Evolutionary conservation across 257 asterid species (phyloP).

Genomic region (Solanum sejunctum): DNA sequence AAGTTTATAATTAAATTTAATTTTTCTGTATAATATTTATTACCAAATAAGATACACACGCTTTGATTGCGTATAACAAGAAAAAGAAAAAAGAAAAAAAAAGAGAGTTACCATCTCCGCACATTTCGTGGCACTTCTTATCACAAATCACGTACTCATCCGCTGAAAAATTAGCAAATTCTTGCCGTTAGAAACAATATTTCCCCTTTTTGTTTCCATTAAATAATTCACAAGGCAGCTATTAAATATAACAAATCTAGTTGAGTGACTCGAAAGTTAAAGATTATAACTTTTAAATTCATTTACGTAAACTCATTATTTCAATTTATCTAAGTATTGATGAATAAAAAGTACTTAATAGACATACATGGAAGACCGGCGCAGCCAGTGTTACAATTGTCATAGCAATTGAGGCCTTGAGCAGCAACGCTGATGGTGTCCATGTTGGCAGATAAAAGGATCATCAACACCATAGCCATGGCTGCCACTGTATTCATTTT

Average conservation of each 20-base stretch:
- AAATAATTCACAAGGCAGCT: not conserved
- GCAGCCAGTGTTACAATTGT: constrained; percentile 36
- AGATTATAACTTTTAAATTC: not conserved
- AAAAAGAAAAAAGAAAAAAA: not conserved
- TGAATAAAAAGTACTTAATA: not conserved
- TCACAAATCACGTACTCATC: constrained; percentile 20
- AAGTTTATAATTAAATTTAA: no score
- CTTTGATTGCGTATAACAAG: no score
- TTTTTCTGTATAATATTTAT: no score
- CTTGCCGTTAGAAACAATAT: not conserved
- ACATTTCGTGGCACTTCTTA: constrained; percentile 26
- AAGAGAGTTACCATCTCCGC: constrained; percentile 23
- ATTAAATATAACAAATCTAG: not conserved
- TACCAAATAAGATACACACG: no score
- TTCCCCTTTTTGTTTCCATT: not conserved
- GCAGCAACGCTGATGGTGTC: constrained; percentile 5
- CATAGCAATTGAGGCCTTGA: constrained; percentile 29
- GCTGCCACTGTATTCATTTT: constrained; percentile 4
- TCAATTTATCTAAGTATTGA: not conserved
- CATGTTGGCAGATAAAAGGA: constrained; percentile 17
- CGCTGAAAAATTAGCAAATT: constrained; percentile 12
- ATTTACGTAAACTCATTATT: not conserved
- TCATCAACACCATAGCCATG: constrained; percentile 8
- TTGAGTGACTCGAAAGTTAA: not conserved
- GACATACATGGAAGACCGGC: constrained; percentile 12